Conservation (phyloP, 129 eudicot genomes). For the Flaveria robusta region DNA sequence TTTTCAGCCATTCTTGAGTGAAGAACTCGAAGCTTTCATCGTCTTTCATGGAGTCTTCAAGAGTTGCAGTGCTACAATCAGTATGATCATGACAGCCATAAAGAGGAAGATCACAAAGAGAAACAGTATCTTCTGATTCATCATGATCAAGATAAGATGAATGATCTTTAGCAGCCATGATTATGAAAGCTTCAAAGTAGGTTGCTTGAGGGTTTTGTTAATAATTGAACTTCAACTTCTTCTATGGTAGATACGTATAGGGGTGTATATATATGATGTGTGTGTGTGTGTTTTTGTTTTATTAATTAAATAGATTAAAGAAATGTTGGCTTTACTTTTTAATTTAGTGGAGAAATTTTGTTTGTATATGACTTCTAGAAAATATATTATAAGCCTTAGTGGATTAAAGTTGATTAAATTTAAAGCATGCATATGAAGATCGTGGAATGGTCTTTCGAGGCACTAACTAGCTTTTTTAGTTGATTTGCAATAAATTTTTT, state of each 20-base stretch:
- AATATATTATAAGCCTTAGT: neutral
- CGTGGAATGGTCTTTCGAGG: constrained; percentile 23
- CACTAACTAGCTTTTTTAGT: constrained; percentile 13
- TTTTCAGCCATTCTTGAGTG: constrained; percentile 34
- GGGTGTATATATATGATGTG: neutral
- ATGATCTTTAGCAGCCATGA: constrained; percentile 23
- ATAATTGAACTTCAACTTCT: constrained; percentile 1
- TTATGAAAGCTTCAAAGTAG: constrained; percentile 23
- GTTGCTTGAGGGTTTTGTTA: constrained; percentile 8
- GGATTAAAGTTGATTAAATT: constrained; percentile 7
- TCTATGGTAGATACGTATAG: constrained; percentile 6
- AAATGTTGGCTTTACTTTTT: constrained; percentile 31
- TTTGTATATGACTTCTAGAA: constrained; percentile 30
- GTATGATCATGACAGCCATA: neutral
- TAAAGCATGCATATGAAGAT: constrained; percentile 11
- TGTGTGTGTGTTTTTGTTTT: neutral
- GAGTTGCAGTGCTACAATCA: constrained; percentile 7
- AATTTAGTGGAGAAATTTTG: constrained; percentile 31
- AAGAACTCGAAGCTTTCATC: constrained; percentile 40
- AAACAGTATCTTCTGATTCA: constrained; percentile 32
- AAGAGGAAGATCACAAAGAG: constrained; percentile 33
- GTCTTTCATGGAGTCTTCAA: constrained; percentile 25
- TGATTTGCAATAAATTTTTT: neutral
- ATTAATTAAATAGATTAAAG: constrained; percentile 2
- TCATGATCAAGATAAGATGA: constrained; percentile 12